A percentile compares a stretch with the other conserved stretches of the same genome.
Evolutionary conservation across 1,284 basidiomycete species (phyloP).

Genomic region (Neonothopanus nambi): DNA sequence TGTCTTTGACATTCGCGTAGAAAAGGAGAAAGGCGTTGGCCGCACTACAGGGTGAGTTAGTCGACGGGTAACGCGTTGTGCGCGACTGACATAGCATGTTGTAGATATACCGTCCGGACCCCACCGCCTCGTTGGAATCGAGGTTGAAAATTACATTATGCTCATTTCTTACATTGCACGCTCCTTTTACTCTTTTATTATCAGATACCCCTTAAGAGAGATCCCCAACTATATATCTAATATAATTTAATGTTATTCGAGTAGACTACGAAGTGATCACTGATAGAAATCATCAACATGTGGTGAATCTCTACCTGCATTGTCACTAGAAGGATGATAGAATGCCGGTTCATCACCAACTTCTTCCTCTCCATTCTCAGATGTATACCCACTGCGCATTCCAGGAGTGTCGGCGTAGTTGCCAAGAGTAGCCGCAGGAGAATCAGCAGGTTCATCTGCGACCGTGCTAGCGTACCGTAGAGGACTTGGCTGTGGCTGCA

Average conservation of each 20-base stretch:
- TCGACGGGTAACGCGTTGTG: background rate
- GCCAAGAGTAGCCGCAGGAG: conserved; percentile 47
- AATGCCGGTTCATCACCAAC: conserved; percentile 6
- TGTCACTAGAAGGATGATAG: no score
- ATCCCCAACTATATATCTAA: no score
- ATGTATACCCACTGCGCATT: conserved; percentile 48
- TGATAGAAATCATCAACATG: no score
- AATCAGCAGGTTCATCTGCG: background rate
- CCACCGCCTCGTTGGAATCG: conserved; percentile 52
- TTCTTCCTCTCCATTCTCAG: conserved; percentile 34
- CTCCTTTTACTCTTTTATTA: no score
- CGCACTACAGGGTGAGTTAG: conserved; percentile 66
- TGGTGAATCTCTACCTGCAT: no score
- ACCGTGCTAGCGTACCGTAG: conserved; percentile 6
- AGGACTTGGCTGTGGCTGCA: conserved; percentile 13
- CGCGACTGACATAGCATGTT: conserved; percentile 10
- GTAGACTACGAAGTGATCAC: no score
- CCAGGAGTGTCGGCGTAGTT: conserved; percentile 47
- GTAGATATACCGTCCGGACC: conserved; percentile 48
- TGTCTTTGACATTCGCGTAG: conserved; percentile 87
- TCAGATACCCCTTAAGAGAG: no score
- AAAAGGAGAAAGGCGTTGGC: conserved; percentile 79
- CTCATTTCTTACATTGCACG: background rate
- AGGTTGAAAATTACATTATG: background rate
- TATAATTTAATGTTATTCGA: no score